Percentiles rank a stretch among this genome's conserved stretches.
phyloP scores from a whole-genome alignment of 352 stramenopile genomes.

The Phytophthora brassicae region DNA sequence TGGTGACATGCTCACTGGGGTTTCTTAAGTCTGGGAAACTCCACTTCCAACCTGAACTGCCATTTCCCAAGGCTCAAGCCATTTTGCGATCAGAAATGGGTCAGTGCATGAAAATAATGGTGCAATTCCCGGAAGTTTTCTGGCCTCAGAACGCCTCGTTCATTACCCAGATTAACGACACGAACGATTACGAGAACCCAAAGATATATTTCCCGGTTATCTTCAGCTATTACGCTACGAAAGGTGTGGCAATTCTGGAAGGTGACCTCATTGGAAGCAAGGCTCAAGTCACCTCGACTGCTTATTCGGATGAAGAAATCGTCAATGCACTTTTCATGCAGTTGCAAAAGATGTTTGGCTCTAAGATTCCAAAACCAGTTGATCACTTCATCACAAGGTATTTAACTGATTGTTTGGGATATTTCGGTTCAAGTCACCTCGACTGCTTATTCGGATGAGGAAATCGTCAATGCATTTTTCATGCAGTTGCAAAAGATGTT shows the following conservation, averaged over 20 bases:
- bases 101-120: conserved; percentile 71
- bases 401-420: no score
- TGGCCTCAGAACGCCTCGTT: conserved; percentile 49
- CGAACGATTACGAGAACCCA: background rate
- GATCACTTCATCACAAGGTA: conserved; percentile 52
- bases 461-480: conserved; percentile 41
- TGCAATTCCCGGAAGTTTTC: conserved; percentile 63
- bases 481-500: conserved; percentile 48
- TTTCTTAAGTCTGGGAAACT: conserved; percentile 44
- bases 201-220: conserved; percentile 52
- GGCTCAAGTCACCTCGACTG: conserved; percentile 32
- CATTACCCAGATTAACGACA: conserved; percentile 35
- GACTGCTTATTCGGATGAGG: conserved; percentile 32
- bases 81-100: conserved; percentile 56
- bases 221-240: conserved; percentile 55
- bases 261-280: conserved; percentile 49
- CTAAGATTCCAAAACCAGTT: conserved; percentile 34
- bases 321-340: conserved; percentile 38
- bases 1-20: conserved; percentile 59
- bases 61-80: conserved; percentile 36
- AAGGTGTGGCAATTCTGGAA: conserved; percentile 51
- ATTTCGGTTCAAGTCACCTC: conserved; percentile 39
- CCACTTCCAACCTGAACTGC: conserved; percentile 45
- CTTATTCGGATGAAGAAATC: conserved; percentile 43
- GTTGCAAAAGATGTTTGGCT: conserved; percentile 44